Evolutionary conservation across 1,284 basidiomycete genomes (phyloP).

Genomic region (Cryptococcus sp.): DNA sequence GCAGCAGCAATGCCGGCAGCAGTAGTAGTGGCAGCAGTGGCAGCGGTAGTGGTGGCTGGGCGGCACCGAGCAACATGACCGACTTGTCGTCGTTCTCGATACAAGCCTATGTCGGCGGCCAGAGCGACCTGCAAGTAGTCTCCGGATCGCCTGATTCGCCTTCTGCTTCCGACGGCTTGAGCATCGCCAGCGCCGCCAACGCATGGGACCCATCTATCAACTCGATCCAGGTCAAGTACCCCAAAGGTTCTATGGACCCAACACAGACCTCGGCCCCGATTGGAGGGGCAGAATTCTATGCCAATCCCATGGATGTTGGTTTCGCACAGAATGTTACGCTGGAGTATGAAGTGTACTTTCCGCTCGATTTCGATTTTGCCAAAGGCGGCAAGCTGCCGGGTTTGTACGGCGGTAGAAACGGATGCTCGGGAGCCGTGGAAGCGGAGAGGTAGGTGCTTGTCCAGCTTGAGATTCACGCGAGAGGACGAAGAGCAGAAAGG

Average conservation of each 20-base stretch:
- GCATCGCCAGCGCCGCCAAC: not conserved
- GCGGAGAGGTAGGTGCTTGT: constrained; percentile 31
- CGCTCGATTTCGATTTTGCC: constrained; percentile 40
- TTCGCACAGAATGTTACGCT: constrained; percentile 47
- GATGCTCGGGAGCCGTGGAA: constrained; percentile 34
- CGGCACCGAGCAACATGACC: constrained; percentile 17
- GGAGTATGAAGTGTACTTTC: constrained; percentile 42
- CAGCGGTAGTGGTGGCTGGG: no score
- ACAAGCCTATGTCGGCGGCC: constrained; percentile 60
- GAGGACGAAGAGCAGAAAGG: constrained; percentile 6
- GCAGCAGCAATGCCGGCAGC: not conserved
- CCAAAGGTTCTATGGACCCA: constrained; percentile 66
- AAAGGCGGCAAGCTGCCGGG: constrained; percentile 52
- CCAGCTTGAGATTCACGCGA: constrained; percentile 4
- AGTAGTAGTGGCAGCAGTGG: not conserved
- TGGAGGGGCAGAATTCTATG: constrained; percentile 72
- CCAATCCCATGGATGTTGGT: constrained; percentile 53
- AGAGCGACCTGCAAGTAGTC: constrained; percentile 62
- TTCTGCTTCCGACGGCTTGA: constrained; percentile 2
- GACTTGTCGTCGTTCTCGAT: constrained; percentile 65
- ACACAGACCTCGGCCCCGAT: constrained; percentile 55
- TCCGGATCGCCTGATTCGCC: constrained; percentile 53
- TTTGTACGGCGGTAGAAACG: constrained; percentile 26
- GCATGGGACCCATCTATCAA: constrained; percentile 2
- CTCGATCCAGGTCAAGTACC: constrained; percentile 63